Evolutionary conservation across 352 stramenopile species (phyloP).

Genomic region (Phytophthora capsici): DNA sequence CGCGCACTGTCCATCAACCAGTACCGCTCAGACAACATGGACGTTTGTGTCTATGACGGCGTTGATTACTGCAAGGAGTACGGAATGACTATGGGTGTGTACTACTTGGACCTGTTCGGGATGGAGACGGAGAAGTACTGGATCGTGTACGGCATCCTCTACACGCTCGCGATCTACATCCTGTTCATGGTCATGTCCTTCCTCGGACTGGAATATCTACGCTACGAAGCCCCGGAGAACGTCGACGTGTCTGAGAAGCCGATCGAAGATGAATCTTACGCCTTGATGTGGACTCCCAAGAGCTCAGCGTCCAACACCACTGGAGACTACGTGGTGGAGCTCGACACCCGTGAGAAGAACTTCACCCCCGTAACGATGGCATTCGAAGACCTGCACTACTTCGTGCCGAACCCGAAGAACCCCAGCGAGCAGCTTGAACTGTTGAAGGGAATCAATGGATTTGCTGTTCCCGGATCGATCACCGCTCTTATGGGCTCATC

Average conservation of each 20-base stretch:
- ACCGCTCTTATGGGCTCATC: constrained; percentile 24
- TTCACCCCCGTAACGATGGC: constrained; percentile 41
- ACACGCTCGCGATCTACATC: constrained; percentile 31
- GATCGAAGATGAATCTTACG: constrained; percentile 19
- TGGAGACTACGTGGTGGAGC: background rate
- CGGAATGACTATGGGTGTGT: constrained; percentile 39
- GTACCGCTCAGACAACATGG: too few species aligned
- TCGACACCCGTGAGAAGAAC: constrained; percentile 18
- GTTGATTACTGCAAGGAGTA: background rate
- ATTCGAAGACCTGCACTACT: constrained; percentile 42
- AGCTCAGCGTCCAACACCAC: background rate
- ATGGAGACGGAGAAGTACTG: constrained; percentile 50
- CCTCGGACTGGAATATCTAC: constrained; percentile 34
- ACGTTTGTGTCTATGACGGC: too few species aligned
- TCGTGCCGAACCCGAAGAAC: constrained; percentile 17
- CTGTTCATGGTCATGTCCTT: constrained; percentile 41
- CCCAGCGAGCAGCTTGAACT: constrained; percentile 33
- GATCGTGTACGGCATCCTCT: constrained; percentile 41
- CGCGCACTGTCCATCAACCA: too few species aligned
- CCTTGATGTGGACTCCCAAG: constrained; percentile 19
- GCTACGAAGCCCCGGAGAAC: constrained; percentile 30
- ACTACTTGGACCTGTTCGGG: constrained; percentile 50
- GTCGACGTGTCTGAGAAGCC: constrained; percentile 31
- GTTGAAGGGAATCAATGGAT: constrained; percentile 46
- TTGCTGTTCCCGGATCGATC: constrained; percentile 25